Conservation (phyloP, 73 alveolate species). For the Uronychia setigera region DNA sequence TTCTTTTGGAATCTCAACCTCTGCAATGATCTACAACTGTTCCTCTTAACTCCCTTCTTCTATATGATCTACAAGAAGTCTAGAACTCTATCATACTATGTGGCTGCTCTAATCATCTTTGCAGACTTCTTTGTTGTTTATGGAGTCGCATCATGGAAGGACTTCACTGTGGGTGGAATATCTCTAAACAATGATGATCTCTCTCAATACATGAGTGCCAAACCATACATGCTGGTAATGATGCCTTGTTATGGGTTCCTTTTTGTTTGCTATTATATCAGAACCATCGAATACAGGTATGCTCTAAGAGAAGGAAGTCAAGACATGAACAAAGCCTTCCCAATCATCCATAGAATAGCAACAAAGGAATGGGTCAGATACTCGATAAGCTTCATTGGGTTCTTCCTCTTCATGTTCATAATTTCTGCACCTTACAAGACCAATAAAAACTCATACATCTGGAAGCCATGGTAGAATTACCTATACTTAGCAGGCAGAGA, state of each 20-base stretch:
- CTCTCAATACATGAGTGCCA: no score
- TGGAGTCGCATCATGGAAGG: not conserved
- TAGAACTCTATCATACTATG: not conserved
- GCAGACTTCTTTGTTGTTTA: not conserved
- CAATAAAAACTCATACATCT: not conserved
- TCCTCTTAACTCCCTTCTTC: not conserved
- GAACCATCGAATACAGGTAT: no score
- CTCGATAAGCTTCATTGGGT: not conserved
- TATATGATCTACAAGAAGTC: not conserved
- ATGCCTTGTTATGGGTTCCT: no score
- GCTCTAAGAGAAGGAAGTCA: no score
- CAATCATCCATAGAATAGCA: not conserved
- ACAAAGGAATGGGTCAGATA: not conserved
- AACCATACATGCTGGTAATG: no score
- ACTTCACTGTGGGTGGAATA: not conserved
- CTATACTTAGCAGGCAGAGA: not conserved
- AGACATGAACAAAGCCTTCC: not conserved
- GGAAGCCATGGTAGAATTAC: not conserved
- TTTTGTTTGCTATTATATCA: no score
- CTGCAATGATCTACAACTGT: not conserved
- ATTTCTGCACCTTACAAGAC: not conserved
- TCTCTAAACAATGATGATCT: not conserved
- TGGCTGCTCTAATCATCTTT: not conserved
- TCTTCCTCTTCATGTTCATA: not conserved
- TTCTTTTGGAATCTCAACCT: constrained; percentile 18